Evolutionary conservation across 192 early-diverging fungal genomes (phyloP).

Genomic region (Umbelopsis sp.): DNA sequence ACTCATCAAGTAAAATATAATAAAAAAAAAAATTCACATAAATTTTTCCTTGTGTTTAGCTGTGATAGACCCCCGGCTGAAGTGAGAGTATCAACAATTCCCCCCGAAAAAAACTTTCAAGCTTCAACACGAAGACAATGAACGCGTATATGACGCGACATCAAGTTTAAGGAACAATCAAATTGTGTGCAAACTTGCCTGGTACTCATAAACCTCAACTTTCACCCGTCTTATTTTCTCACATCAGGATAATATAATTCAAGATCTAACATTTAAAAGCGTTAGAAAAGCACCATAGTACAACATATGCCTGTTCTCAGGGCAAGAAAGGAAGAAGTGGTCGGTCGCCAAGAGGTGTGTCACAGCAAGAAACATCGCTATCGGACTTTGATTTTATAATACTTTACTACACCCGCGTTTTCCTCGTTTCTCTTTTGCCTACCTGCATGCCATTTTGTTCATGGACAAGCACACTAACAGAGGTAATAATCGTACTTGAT

Average conservation of each 20-base stretch:
- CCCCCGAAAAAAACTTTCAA: neutral
- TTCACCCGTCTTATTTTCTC: neutral
- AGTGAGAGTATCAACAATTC: too few relatives aligned
- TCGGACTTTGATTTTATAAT: conserved; percentile 17
- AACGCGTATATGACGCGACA: conserved; percentile 1
- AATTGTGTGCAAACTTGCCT: neutral
- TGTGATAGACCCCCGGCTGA: too few relatives aligned
- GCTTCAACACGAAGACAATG: neutral
- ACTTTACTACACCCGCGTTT: neutral
- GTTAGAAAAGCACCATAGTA: too few relatives aligned
- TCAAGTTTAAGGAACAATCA: conserved; percentile 1
- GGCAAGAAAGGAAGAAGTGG: neutral
- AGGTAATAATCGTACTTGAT: neutral
- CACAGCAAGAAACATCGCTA: neutral
- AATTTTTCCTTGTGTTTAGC: too few relatives aligned
- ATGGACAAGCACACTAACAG: conserved; percentile 15
- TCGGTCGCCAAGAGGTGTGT: conserved; percentile 9
- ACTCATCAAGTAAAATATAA: too few relatives aligned
- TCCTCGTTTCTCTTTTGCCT: neutral
- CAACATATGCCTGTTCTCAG: too few relatives aligned
- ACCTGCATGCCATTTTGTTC: conserved; percentile 10
- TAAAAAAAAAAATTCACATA: too few relatives aligned
- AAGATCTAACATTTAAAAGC: too few relatives aligned
- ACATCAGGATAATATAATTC: neutral
- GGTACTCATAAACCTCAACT: neutral